Percentiles rank a stretch among this genome's conserved stretches.
phyloP scores from a whole-genome alignment of 495 filamentous ascomycete genomes.

The Lophium mytilinum region DNA sequence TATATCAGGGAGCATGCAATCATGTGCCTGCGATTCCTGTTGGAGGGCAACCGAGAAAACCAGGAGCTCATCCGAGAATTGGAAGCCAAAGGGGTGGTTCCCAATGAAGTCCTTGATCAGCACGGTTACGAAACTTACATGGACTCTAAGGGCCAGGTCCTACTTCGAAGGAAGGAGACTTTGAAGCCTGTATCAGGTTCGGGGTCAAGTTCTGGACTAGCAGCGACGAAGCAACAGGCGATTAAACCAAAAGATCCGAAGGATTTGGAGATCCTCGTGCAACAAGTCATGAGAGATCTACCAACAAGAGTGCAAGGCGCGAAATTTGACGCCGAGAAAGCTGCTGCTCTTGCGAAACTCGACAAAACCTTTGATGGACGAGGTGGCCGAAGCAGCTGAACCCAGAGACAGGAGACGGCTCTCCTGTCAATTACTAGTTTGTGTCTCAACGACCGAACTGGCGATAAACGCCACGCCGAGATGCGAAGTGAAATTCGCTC shows the following conservation, averaged over 20 bases:
- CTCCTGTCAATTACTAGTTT: too few relatives aligned
- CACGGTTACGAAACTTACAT: slow-evolving; percentile 37
- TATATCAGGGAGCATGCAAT: slow-evolving; percentile 87
- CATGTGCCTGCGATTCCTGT: slow-evolving; percentile 79
- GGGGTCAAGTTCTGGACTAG: not conserved
- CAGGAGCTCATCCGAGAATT: slow-evolving; percentile 65
- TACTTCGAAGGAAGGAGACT: slow-evolving; percentile 20
- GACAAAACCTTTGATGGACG: slow-evolving; percentile 32
- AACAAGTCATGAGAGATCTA: slow-evolving; percentile 30
- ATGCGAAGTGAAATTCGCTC: too few relatives aligned
- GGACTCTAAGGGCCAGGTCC: slow-evolving; percentile 32
- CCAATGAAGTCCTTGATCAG: slow-evolving; percentile 33
- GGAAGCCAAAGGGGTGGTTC: slow-evolving; percentile 20
- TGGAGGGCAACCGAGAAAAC: slow-evolving; percentile 77
- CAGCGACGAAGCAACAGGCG: slow-evolving; percentile 5
- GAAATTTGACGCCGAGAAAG: slow-evolving; percentile 26
- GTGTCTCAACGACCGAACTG: too few relatives aligned
- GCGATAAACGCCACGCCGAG: too few relatives aligned
- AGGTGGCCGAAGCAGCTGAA: not conserved
- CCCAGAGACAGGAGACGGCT: too few relatives aligned
- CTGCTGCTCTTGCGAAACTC: slow-evolving; percentile 29
- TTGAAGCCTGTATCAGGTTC: not conserved
- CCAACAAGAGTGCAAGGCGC: slow-evolving; percentile 22
- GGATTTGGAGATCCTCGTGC: slow-evolving; percentile 25
- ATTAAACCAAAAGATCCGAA: slow-evolving; percentile 23